Conservation (phyloP, 2,329 filamentous ascomycete genomes). For the Diaporthe batatas region DNA sequence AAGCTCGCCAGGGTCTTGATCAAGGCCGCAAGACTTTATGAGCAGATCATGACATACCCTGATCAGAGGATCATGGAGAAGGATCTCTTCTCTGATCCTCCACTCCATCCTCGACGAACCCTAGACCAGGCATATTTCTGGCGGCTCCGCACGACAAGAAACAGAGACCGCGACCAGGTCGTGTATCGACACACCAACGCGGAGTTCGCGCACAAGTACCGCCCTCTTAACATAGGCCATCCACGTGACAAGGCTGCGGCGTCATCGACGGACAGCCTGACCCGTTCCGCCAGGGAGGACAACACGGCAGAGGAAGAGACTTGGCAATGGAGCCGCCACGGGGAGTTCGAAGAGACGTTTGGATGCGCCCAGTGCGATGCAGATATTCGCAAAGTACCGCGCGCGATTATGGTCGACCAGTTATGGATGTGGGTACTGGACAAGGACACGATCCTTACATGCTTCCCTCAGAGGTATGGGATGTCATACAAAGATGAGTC, state of each 20-base stretch:
- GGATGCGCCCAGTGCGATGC: slow-evolving; percentile 47
- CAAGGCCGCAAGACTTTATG: slow-evolving; percentile 51
- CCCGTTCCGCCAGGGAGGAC: slow-evolving; percentile 15
- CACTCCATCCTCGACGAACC: slow-evolving; percentile 59
- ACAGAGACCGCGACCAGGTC: slow-evolving; percentile 58
- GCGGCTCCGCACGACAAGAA: slow-evolving; percentile 54
- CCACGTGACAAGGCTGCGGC: neutral
- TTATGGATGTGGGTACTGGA: slow-evolving; percentile 51
- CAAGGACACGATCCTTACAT: slow-evolving; percentile 49
- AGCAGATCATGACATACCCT: slow-evolving; percentile 52
- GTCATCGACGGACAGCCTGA: slow-evolving; percentile 34
- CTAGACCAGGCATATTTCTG: slow-evolving; percentile 61
- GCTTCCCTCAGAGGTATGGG: slow-evolving; percentile 56
- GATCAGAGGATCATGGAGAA: slow-evolving; percentile 52
- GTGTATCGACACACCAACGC: slow-evolving; percentile 54
- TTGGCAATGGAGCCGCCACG: slow-evolving; percentile 41
- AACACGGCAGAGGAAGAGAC: neutral
- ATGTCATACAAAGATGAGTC: slow-evolving; percentile 56
- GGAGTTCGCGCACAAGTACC: slow-evolving; percentile 34
- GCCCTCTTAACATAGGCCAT: neutral
- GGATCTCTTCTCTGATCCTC: slow-evolving; percentile 52
- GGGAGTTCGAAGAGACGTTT: slow-evolving; percentile 37
- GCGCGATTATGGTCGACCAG: slow-evolving; percentile 50
- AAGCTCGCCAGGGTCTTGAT: slow-evolving; percentile 49
- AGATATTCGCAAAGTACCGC: slow-evolving; percentile 47